phyloP scores from a whole-genome alignment of 441 rosid species.

The Breynia disticha region DNA sequence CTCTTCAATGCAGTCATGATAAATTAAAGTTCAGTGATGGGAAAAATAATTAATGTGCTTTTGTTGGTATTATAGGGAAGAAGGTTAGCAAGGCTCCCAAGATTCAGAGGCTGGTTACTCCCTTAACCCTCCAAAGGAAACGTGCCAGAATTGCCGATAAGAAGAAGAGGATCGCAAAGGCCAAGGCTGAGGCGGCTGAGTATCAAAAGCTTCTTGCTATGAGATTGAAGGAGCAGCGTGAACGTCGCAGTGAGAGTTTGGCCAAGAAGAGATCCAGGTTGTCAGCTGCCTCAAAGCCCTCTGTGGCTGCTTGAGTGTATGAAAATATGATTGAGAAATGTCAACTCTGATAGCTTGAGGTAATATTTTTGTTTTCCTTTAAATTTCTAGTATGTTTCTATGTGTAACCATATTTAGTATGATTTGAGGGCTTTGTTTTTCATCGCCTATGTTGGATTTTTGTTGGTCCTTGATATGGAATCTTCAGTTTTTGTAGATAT shows the following conservation, averaged over 20 bases:
- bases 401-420: conserved; percentile 1
- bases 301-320: conserved; percentile 19
- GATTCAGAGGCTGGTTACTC: conserved; percentile 43
- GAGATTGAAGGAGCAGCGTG: conserved; percentile 44
- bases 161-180: conserved; percentile 39
- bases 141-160: conserved; percentile 36
- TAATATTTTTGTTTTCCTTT: conserved; percentile 15
- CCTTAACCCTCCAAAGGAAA: conserved; percentile 41
- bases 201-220: conserved; percentile 37
- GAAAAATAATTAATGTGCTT: not conserved
- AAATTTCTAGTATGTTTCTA: conserved; percentile 6
- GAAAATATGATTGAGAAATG: conserved; percentile 10
- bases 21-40: too few species aligned
- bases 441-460: not conserved
- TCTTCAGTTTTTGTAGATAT: too few species aligned
- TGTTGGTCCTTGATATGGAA: too few species aligned
- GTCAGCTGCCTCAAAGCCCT: conserved; percentile 41
- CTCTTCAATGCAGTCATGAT: not conserved
- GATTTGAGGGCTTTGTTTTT: conserved; percentile 7
- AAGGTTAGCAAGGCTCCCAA: conserved; percentile 41
- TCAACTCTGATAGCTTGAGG: conserved; percentile 9
- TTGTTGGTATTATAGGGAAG: conserved; percentile 22
- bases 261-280: conserved; percentile 43
- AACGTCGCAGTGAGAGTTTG: conserved; percentile 36
- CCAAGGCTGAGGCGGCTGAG: conserved; percentile 38